Evolutionary conservation across 2,329 filamentous ascomycete species (phyloP).

Genomic region (Claviceps africana): DNA sequence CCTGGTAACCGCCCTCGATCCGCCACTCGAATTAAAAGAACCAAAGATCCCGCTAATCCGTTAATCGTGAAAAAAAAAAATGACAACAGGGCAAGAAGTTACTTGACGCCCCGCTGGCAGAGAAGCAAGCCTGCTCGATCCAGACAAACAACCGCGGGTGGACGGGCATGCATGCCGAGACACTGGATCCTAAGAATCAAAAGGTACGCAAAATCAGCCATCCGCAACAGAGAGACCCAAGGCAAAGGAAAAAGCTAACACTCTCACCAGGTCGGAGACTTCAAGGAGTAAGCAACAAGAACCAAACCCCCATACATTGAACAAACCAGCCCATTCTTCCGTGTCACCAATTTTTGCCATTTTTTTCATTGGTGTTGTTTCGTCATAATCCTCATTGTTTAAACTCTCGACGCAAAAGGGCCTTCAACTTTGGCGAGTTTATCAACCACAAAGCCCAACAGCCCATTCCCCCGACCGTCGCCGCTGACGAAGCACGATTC

Average conservation of each 20-base stretch:
- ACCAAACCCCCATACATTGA: no score
- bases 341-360: neutral
- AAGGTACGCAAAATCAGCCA: constrained; percentile 35
- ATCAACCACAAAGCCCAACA: constrained; percentile 55
- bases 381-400: neutral
- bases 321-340: neutral
- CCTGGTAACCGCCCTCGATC: constrained; percentile 41
- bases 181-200: constrained; percentile 71
- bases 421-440: constrained; percentile 85
- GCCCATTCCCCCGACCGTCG: constrained; percentile 54
- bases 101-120: constrained; percentile 53
- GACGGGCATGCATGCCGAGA: constrained; percentile 78
- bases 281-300: constrained; percentile 55
- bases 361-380: no score
- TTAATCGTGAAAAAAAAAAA: neutral
- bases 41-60: neutral
- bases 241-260: neutral
- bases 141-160: constrained; percentile 75
- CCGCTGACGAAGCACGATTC: constrained; percentile 45
- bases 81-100: constrained; percentile 46
- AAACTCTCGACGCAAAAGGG: constrained; percentile 34
- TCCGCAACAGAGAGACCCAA: no score
- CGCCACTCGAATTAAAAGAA: neutral
- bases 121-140: constrained; percentile 65
- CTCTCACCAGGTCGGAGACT: constrained; percentile 53